These are phyloP conservation scores for Gaertneriomyces semiglobifer DNA, from an alignment of 192 early-diverging fungal genomes.

Conservation along the genomic window DNA sequence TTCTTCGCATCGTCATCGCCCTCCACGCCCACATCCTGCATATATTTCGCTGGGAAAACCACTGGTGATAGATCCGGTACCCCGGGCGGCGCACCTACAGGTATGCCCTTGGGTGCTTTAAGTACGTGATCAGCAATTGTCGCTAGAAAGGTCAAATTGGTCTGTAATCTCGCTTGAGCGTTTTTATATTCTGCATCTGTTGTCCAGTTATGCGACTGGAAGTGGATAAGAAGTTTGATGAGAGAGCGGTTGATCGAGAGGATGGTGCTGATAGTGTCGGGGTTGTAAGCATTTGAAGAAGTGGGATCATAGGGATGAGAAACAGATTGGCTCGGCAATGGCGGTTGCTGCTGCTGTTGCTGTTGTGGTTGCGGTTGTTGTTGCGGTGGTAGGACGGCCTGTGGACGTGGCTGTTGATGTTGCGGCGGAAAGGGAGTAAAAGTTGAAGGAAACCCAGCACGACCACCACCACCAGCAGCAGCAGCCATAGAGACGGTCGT, in stretches of 20 bases:
- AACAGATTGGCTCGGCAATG: background rate
- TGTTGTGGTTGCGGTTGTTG: conserved; percentile 2
- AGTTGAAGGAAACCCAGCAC: too few relatives aligned
- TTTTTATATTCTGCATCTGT: conserved; percentile 51
- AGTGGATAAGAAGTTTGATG: conserved; percentile 55
- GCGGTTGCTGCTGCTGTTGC: conserved; percentile 12
- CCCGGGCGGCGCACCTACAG: background rate
- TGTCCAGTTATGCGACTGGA: conserved; percentile 60
- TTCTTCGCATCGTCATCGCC: too few relatives aligned
- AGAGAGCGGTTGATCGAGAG: conserved; percentile 62
- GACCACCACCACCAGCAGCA: too few relatives aligned
- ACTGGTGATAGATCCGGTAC: conserved; percentile 7
- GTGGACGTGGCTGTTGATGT: background rate
- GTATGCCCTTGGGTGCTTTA: conserved; percentile 24
- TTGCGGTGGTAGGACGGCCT: background rate
- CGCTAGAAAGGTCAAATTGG: conserved; percentile 61
- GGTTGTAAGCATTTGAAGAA: background rate
- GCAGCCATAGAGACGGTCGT: too few relatives aligned
- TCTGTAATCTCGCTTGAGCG: conserved; percentile 64
- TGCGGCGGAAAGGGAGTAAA: background rate
- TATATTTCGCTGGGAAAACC: background rate
- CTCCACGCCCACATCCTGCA: too few relatives aligned
- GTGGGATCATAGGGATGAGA: background rate
- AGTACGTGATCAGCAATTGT: conserved; percentile 52
- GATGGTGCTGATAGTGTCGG: conserved; percentile 27